Evolutionary conservation across 331 rosid species (phyloP).

Genomic region (Phaseolus coccineus): DNA sequence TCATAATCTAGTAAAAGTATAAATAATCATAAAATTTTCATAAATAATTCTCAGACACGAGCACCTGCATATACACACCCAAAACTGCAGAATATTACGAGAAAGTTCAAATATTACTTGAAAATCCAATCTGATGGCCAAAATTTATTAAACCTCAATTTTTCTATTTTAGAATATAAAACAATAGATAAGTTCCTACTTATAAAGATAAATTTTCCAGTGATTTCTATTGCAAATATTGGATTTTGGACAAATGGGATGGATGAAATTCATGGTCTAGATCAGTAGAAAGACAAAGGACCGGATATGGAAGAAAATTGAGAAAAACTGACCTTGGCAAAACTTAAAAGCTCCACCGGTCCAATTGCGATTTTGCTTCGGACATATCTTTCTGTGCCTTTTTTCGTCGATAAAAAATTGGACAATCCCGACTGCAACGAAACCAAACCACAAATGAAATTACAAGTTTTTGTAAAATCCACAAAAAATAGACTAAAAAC

Average conservation of each 20-base stretch:
- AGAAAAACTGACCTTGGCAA: slow-evolving; percentile 39
- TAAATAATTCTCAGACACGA: no score
- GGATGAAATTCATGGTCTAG: slow-evolving; percentile 3
- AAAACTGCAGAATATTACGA: slow-evolving; percentile 7
- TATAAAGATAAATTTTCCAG: no score
- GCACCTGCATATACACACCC: no score
- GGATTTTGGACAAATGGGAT: background rate
- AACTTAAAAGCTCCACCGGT: slow-evolving; percentile 77
- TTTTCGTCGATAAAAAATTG: slow-evolving; percentile 92
- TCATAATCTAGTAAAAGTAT: no score
- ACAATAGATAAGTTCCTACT: background rate
- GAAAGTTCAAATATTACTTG: background rate
- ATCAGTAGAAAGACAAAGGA: background rate
- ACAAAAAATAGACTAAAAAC: background rate
- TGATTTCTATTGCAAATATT: background rate
- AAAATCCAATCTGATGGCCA: background rate
- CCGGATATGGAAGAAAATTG: background rate
- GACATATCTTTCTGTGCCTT: slow-evolving; percentile 99
- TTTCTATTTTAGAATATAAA: background rate
- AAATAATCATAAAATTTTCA: no score
- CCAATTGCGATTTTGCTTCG: slow-evolving; percentile 85
- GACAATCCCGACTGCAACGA: slow-evolving; percentile 90
- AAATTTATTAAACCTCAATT: background rate
- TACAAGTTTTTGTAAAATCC: slow-evolving; percentile 32
- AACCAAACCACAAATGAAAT: slow-evolving; percentile 7